Percentiles rank a stretch among this genome's conserved stretches.
These are phyloP conservation scores for Tripterygium wilfordii DNA, from an alignment of 177 flowering plant genomes.

Conservation along the genomic window DNA sequence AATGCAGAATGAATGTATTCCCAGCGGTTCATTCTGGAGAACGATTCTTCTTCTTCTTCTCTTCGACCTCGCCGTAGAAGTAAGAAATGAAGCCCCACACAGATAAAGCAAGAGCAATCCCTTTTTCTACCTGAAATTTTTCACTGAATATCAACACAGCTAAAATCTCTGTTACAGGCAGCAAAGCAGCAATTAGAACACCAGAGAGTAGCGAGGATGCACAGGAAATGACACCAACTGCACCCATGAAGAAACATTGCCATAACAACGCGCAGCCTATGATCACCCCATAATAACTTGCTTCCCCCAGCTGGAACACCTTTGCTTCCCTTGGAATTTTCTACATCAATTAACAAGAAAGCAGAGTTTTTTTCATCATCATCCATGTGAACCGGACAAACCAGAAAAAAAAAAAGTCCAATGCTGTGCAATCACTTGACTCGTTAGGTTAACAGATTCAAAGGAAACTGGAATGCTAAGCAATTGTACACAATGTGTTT, in stretches of 20 bases:
- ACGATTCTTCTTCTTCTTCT: background rate
- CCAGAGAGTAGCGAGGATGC: conserved; percentile 2
- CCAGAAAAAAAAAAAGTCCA: too few species aligned
- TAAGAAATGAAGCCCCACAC: conserved; percentile 4
- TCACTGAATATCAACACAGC: background rate
- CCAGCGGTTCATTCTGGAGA: too few species aligned
- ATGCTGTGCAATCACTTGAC: too few species aligned
- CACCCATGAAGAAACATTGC: conserved; percentile 5
- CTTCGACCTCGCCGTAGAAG: conserved; percentile 1
- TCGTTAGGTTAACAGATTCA: too few species aligned
- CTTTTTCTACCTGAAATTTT: too few species aligned
- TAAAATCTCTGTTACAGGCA: background rate
- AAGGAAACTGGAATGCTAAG: too few species aligned
- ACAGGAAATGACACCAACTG: background rate
- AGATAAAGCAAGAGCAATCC: too few species aligned
- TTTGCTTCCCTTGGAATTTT: background rate
- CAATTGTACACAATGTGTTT: too few species aligned
- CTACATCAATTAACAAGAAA: background rate
- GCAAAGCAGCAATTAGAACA: background rate
- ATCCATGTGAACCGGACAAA: background rate
- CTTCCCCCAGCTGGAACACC: background rate
- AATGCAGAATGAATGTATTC: too few species aligned
- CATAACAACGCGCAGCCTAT: background rate
- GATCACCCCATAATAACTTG: background rate
- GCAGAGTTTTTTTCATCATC: background rate